These are phyloP conservation scores for Globisporangium barbulae DNA, from an alignment of 352 stramenopile genomes.

Conservation along the genomic window DNA sequence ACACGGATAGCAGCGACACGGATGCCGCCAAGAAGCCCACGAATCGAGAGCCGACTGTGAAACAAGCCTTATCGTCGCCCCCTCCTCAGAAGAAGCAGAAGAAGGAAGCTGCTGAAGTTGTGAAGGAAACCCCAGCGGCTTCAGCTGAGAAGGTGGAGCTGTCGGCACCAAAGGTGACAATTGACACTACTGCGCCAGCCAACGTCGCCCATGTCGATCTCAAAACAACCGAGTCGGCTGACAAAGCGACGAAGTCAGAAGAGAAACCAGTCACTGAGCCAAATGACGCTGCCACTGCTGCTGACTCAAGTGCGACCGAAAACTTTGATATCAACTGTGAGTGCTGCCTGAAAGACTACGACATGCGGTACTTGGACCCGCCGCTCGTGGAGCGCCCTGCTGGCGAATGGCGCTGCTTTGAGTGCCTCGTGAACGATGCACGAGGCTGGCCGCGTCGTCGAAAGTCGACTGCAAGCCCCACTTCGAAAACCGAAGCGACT, in stretches of 20 bases:
- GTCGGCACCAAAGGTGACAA: background rate
- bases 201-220: slow-evolving; percentile 9
- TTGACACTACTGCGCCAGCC: background rate
- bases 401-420: slow-evolving; percentile 85
- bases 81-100: slow-evolving; percentile 20
- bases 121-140: background rate
- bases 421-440: slow-evolving; percentile 86
- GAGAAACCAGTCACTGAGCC: background rate
- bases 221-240: slow-evolving; percentile 19
- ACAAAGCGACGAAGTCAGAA: slow-evolving; percentile 9
- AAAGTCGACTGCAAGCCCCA: slow-evolving; percentile 26
- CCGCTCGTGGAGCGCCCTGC: slow-evolving; percentile 66
- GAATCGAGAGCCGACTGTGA: slow-evolving; percentile 5
- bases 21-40: slow-evolving; percentile 15
- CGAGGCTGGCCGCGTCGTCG: slow-evolving; percentile 70
- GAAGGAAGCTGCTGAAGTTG: background rate
- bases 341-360: slow-evolving; percentile 75
- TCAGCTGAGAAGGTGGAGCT: background rate
- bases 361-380: slow-evolving; percentile 83
- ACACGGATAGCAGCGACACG: slow-evolving; percentile 42
- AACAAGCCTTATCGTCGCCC: slow-evolving; percentile 5
- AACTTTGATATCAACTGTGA: slow-evolving; percentile 79
- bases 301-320: slow-evolving; percentile 20
- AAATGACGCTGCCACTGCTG: background rate
- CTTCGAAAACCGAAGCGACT: slow-evolving; percentile 16